Evolutionary conservation across 306 rosid genomes (phyloP), one percentile per base, ranked within the genome.

Genomic region (Quercus variabilis): DNA sequence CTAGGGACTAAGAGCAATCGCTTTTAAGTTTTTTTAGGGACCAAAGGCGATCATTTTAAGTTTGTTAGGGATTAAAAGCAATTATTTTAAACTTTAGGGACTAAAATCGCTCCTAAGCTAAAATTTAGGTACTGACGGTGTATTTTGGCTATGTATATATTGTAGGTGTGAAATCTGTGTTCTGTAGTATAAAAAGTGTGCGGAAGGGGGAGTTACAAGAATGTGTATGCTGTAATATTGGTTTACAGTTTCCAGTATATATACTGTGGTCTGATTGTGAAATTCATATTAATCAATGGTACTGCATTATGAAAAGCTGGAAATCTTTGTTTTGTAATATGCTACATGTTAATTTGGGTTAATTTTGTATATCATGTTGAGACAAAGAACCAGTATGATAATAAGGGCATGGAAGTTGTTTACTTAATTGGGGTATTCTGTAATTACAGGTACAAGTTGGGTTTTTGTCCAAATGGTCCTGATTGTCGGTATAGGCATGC

Each of bases 401-500:
- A 68, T 20, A 33, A 78, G 49, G 71, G 55, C 55, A 69, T 82
- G 20, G 52, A 55, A 79, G 31, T 54, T 79, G 64, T 70, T 3
- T 57, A 57, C 13, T 80, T 58, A 68, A 59, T 75, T 49, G 49
- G 31, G 80, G 62, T 69, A 57, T 79, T 80, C 33, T 76, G 76
- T 77, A 55, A 74, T 81, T 86, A 83, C 89, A 95, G 99, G 99
- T 95, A 91, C 92, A 95, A 93, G 90, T 87, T 93, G 74, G 99
- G 99, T 51, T 95, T 95, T 85, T 95, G 99, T 83, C 99, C 99
- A 75, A 95, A 95, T 84, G 99, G 99, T 73, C 86, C 99, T 46
- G 99, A 95, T 80, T 95, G 99, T 83, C 97, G 99, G 63, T 95
- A 95, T 79, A 91, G 99, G 79, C 99, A 95, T 78, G 98, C 97